A percentile compares a stretch with the other conserved stretches of the same genome.
Conservation (phyloP, 1,284 basidiomycete species). For the Mycosarcoma mackinlayi region DNA sequence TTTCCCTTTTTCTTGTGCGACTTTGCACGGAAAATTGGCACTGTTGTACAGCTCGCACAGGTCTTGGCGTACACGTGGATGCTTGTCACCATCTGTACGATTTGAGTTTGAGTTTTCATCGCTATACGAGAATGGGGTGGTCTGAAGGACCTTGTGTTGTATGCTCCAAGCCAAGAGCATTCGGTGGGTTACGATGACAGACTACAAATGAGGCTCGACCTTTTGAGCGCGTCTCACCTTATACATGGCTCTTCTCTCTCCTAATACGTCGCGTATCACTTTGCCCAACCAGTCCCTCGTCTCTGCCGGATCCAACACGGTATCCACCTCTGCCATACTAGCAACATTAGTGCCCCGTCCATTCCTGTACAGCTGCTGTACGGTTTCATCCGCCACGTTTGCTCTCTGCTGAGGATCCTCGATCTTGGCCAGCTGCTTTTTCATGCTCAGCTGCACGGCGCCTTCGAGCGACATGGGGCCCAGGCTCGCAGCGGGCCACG, state of each 20-base stretch:
- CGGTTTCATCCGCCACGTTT: constrained; percentile 17
- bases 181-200: neutral
- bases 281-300: constrained; percentile 42
- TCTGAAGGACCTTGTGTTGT: no score
- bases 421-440: constrained; percentile 46
- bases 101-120: no score
- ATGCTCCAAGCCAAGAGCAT: neutral
- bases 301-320: constrained; percentile 54
- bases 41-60: no score
- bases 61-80: no score
- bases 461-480: constrained; percentile 54
- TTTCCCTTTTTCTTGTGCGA: no score
- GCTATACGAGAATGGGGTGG: no score
- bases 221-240: constrained; percentile 6
- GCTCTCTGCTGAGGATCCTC: constrained; percentile 26
- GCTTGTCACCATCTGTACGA: no score
- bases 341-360: constrained; percentile 48
- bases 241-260: constrained; percentile 20
- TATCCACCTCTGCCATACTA: constrained; percentile 49
- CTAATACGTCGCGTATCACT: constrained; percentile 17
- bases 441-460: constrained; percentile 46
- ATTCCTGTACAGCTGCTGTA: constrained; percentile 41
- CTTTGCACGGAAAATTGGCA: no score
- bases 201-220: constrained; percentile 17
- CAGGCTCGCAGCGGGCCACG: constrained; percentile 43